These are phyloP conservation scores for Aspergillus hiratsukae DNA, from an alignment of 2,329 filamentous ascomycete species.

Conservation along the genomic window DNA sequence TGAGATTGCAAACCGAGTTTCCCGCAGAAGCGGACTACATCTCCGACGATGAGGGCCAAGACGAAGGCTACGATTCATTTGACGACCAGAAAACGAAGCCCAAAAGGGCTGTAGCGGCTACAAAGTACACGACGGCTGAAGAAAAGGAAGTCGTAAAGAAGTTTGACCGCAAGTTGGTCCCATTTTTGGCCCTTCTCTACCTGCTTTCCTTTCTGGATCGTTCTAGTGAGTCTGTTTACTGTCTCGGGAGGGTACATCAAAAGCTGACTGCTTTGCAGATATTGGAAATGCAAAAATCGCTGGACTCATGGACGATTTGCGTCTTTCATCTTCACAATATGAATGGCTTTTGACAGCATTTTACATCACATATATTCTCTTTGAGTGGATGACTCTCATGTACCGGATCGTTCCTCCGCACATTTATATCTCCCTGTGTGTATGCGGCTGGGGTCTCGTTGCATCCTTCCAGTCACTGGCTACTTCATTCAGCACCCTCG, in stretches of 20 bases:
- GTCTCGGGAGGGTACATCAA: background rate
- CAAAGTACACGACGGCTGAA: conserved; percentile 57
- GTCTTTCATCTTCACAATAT: conserved; percentile 53
- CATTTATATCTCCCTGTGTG: conserved; percentile 56
- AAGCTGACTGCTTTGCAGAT: conserved; percentile 32
- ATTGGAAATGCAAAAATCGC: conserved; percentile 62
- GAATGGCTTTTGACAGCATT: conserved; percentile 60
- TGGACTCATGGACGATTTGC: conserved; percentile 51
- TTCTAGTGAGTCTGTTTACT: conserved; percentile 58
- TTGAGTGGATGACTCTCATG: conserved; percentile 64
- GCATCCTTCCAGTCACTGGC: conserved; percentile 69
- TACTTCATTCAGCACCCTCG: conserved; percentile 58
- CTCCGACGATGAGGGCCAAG: conserved; percentile 18
- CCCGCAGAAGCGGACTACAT: conserved; percentile 13
- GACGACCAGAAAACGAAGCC: conserved; percentile 18
- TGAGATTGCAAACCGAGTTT: conserved; percentile 35
- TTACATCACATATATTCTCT: conserved; percentile 61
- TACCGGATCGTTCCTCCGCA: conserved; percentile 58
- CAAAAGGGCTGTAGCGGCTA: conserved; percentile 6
- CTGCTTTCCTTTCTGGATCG: conserved; percentile 81
- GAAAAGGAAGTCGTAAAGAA: conserved; percentile 66
- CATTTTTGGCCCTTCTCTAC: conserved; percentile 78
- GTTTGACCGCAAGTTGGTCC: conserved; percentile 71
- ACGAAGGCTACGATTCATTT: conserved; percentile 26
- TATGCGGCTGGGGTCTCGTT: conserved; percentile 72